These are phyloP conservation scores for Neurospora sp. DNA, from an alignment of 495 filamentous ascomycete species.

Conservation along the genomic window DNA sequence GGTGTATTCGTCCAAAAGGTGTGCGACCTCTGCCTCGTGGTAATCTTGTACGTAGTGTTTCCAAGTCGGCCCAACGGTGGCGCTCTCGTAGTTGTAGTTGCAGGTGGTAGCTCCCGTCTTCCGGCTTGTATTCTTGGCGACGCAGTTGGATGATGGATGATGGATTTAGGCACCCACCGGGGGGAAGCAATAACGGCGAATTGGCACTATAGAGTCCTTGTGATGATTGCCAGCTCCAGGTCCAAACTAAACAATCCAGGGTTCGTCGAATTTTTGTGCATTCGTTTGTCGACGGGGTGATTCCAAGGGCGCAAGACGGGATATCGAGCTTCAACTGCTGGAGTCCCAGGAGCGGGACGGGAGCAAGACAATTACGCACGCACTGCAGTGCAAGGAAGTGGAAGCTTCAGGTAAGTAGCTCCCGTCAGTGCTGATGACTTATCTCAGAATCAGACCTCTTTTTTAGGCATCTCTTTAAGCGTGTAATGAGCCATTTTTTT, in stretches of 20 bases:
- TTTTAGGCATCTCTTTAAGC: no score
- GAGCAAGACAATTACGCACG: neutral
- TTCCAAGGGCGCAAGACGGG: neutral
- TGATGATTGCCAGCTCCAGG: neutral
- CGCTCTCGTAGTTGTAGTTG: neutral
- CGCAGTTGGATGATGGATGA: neutral
- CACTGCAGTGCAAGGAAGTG: neutral
- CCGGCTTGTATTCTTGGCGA: neutral
- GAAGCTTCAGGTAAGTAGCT: neutral
- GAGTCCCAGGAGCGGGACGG: neutral
- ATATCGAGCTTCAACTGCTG: neutral
- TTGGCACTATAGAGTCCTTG: neutral
- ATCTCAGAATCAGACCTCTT: no score
- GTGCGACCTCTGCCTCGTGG: neutral
- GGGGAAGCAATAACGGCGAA: neutral
- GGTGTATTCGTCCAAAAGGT: neutral
- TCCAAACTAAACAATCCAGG: neutral
- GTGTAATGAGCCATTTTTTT: no score
- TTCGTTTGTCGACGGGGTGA: neutral
- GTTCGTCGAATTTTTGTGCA: neutral
- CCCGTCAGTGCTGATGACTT: no score
- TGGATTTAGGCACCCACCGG: neutral
- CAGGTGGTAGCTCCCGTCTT: neutral
- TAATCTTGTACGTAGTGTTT: neutral
- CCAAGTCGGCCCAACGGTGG: neutral